A percentile compares a stretch with the other conserved stretches of the same genome.
Evolutionary conservation across 2,329 filamentous ascomycete genomes (phyloP).

Genomic region (Stagonosporopsis cucurbitacearum): DNA sequence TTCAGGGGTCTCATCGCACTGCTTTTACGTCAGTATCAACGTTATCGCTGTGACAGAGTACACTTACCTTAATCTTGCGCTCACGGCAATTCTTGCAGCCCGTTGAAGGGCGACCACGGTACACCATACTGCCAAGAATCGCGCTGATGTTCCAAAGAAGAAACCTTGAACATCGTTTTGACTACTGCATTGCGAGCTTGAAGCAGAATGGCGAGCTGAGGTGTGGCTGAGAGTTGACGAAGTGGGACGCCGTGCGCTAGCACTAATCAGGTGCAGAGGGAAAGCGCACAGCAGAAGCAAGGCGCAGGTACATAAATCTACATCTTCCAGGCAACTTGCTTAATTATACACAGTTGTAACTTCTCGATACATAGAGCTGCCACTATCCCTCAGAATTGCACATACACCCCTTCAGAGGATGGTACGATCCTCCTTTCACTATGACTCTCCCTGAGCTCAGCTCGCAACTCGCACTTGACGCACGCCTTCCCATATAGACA

Average conservation of each 20-base stretch:
- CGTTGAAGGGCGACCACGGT: constrained; percentile 43
- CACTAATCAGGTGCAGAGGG: too few species aligned
- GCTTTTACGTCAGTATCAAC: neutral
- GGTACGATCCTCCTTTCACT: too few species aligned
- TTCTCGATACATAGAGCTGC: too few species aligned
- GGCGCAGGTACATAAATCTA: too few species aligned
- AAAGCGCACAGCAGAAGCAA: too few species aligned
- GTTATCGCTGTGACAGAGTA: neutral
- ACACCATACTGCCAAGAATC: constrained; percentile 34
- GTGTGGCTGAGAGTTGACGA: constrained; percentile 8
- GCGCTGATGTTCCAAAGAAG: neutral
- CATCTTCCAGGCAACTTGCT: too few species aligned
- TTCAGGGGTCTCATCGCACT: constrained; percentile 42
- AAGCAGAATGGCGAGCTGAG: neutral
- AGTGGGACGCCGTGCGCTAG: constrained; percentile 2
- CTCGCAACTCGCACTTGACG: too few species aligned
- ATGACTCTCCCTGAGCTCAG: too few species aligned
- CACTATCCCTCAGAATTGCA: too few species aligned
- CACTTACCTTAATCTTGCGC: constrained; percentile 50
- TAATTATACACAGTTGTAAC: too few species aligned
- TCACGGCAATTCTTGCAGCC: constrained; percentile 48
- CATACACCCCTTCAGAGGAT: too few species aligned
- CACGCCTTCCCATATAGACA: too few species aligned
- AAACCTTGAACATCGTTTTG: neutral
- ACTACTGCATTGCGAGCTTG: neutral